These are phyloP conservation scores for Mycogone perniciosa DNA, from an alignment of 2,329 filamentous ascomycete genomes.

Conservation along the genomic window DNA sequence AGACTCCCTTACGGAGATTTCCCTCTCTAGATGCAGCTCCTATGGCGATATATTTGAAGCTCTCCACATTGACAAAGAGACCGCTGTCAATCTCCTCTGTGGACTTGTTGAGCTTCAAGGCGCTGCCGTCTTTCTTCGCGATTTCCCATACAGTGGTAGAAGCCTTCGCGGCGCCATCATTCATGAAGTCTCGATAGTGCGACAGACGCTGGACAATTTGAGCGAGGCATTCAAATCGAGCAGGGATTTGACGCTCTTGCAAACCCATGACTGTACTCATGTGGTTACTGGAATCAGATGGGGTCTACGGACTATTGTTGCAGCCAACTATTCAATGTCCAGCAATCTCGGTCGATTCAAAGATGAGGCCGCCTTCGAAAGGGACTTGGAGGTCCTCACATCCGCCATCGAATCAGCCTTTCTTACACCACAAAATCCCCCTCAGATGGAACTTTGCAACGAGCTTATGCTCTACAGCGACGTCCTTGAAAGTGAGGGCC, in stretches of 20 bases:
- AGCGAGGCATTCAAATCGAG: background rate
- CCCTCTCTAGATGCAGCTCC: background rate
- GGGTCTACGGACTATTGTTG: constrained; percentile 13
- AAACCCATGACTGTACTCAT: constrained; percentile 2
- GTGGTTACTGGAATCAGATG: constrained; percentile 14
- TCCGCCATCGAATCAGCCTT: background rate
- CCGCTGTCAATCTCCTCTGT: constrained; percentile 13
- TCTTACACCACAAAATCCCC: background rate
- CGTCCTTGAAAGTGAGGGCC: background rate
- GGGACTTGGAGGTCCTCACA: constrained; percentile 4
- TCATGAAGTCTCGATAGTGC: background rate
- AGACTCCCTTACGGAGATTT: background rate
- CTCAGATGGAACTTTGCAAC: constrained; percentile 4
- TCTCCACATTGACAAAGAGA: constrained; percentile 3
- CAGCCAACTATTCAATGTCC: background rate
- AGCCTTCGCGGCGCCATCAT: background rate
- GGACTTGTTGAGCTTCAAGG: constrained; percentile 3
- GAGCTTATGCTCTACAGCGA: constrained; percentile 14
- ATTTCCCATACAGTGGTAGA: fast-evolving
- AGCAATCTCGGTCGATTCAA: fast-evolving
- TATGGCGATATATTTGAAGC: constrained; percentile 1
- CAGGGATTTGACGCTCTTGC: background rate
- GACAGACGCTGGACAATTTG: background rate
- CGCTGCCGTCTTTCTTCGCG: constrained; percentile 10
- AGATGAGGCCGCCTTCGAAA: background rate